Evolutionary conservation across 2,329 filamentous ascomycete species (phyloP).

Genomic region (Stachybotrys chartarum): DNA sequence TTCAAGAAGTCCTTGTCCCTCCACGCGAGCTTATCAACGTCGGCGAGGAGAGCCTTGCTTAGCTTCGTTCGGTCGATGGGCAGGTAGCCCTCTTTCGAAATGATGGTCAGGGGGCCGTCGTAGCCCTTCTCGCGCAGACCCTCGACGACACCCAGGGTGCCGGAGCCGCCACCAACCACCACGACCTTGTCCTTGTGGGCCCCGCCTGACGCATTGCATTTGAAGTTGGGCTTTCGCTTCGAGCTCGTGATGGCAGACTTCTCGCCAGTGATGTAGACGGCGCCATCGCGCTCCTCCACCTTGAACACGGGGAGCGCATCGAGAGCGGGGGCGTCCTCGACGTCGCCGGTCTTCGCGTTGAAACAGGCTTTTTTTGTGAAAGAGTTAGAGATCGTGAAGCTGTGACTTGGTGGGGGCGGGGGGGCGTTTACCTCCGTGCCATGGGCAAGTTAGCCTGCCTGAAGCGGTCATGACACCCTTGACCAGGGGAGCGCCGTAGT

Average conservation of each 20-base stretch:
- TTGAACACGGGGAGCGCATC: conserved; percentile 82
- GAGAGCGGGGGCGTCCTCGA: conserved; percentile 88
- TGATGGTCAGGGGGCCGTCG: conserved; percentile 70
- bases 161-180: conserved; percentile 84
- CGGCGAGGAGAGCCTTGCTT: conserved; percentile 84
- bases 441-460: conserved; percentile 85
- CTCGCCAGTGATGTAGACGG: conserved; percentile 77
- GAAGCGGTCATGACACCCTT: conserved; percentile 78
- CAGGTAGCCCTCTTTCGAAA: conserved; percentile 76
- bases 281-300: conserved; percentile 71
- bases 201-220: conserved; percentile 49
- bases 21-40: conserved; percentile 70
- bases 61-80: conserved; percentile 94
- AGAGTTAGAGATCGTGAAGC: background rate
- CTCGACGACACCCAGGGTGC: conserved; percentile 74
- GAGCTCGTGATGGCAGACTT: conserved; percentile 71
- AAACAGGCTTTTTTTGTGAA: conserved; percentile 65
- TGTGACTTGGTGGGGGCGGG: background rate
- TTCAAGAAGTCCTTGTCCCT: conserved; percentile 74
- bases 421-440: conserved; percentile 75
- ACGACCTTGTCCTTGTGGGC: conserved; percentile 60
- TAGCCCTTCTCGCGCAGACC: conserved; percentile 77
- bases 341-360: conserved; percentile 79
- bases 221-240: conserved; percentile 65
- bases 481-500: conserved; percentile 85